Base-by-base conservation (phyloP, 768 basidiomycete species). In the Serendipita indica region DNA sequence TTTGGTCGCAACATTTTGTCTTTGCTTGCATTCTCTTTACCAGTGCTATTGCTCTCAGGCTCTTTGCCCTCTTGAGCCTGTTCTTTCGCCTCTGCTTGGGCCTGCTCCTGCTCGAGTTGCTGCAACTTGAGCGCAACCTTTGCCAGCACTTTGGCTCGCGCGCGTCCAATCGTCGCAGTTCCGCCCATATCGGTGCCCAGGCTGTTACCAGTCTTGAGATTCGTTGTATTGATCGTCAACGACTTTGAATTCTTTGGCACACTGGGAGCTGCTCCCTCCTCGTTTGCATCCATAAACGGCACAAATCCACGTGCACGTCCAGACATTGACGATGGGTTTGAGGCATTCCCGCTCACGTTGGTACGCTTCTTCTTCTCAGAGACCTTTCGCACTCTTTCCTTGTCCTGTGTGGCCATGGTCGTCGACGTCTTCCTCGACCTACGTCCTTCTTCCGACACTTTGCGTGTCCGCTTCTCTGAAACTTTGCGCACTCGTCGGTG, bases 341-440 rank as follows among this genome's bases (percentile, higher is more conserved):
- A 46, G 25, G 1, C 12, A 20, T 10, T 25, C 12, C 16, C 12
- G 14, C 12, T 46, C 13, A 12, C 25, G 12, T 25, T 18, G 12
- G 45, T 16, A 14, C 45, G 13, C 45, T 46, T 46, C n/a, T n/a
- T n/a, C n/a, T n/a, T n/a, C 45, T 54, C 49, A 20, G 49, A 54
- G n/a, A 27, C 22, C 30, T 54, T 54, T 20, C 49, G 20, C 4
- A 32, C 49, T 16, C 49, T 20, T 3, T 22, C 30, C n/a, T 54
- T 54, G 7, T 54, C 49, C 30, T 54, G 22, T n/a, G 49, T 22
- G 12, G 25, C 22, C 2, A 12, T 46, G 12, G 12, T 12, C 12
- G 12, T 20, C 14, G 45, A 46, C 30, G 30, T 30, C 49, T 54
- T 54, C 30, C 49, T 4, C 22, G 22, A 5, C 22, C 49, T 54